Percentiles rank a stretch among this genome's conserved stretches.
These are phyloP conservation scores for Mariannaea sp. DNA, from an alignment of 2,329 filamentous ascomycete species.

Conservation along the genomic window DNA sequence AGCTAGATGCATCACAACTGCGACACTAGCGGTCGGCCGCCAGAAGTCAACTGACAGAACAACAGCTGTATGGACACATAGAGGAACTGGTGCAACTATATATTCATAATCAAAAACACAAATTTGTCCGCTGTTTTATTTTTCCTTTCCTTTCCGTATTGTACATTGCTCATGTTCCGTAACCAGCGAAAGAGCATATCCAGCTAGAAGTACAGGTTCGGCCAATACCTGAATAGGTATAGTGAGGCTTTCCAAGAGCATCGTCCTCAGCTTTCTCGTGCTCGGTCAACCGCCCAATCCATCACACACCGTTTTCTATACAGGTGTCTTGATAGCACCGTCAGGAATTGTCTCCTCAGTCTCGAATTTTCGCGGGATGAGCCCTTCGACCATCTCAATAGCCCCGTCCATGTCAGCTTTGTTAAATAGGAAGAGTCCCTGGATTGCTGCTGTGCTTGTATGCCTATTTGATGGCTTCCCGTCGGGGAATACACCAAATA, in stretches of 20 bases:
- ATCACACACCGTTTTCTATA: constrained; percentile 32
- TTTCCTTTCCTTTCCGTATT: constrained; percentile 8
- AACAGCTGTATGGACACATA: background rate
- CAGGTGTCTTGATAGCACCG: constrained; percentile 49
- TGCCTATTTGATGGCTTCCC: constrained; percentile 52
- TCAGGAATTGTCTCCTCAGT: constrained; percentile 47
- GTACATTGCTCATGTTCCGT: constrained; percentile 6
- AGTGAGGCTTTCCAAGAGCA: constrained; percentile 23
- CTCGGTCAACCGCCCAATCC: too few relatives aligned
- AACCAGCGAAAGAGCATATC: constrained; percentile 18
- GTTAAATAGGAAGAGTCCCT: constrained; percentile 94
- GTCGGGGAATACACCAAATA: constrained; percentile 65
- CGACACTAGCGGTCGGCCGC: too few relatives aligned
- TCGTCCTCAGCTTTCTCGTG: constrained; percentile 1
- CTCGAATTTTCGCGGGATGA: constrained; percentile 64
- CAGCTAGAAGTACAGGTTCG: constrained; percentile 11
- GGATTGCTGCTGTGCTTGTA: constrained; percentile 88
- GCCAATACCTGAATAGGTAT: constrained; percentile 5
- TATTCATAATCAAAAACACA: background rate
- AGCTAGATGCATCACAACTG: too few relatives aligned
- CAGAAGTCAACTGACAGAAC: too few relatives aligned
- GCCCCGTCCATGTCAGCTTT: constrained; percentile 90
- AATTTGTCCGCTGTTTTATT: background rate
- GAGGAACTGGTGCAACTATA: background rate
- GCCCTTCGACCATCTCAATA: constrained; percentile 74